Conservation (phyloP, 768 basidiomycete species). For the Leccinum truebloodii region DNA sequence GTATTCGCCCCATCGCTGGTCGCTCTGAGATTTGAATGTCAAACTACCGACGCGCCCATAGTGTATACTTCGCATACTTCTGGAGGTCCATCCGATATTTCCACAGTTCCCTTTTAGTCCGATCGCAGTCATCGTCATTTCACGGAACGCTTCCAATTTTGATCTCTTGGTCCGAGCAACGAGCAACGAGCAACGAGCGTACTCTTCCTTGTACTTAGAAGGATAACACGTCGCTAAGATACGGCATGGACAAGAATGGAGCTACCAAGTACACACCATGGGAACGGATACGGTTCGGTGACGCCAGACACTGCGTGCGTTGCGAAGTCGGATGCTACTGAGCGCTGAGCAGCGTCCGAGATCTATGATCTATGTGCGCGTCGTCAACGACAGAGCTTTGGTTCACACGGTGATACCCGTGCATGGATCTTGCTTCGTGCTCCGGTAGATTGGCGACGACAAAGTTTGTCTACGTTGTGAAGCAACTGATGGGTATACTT, state of each 20-base stretch:
- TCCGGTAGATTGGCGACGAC: slow-evolving; percentile 38
- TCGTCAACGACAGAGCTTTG: not conserved
- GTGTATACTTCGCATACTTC: slow-evolving; percentile 21
- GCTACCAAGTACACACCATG: no score
- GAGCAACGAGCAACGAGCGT: slow-evolving; percentile 23
- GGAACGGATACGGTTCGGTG: slow-evolving; percentile 35
- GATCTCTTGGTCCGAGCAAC: slow-evolving; percentile 25
- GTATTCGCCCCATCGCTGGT: not conserved
- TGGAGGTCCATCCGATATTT: slow-evolving; percentile 24
- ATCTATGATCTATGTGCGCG: slow-evolving; percentile 5
- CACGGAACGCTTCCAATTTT: slow-evolving; percentile 30
- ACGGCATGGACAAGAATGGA: not conserved
- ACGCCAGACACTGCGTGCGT: slow-evolving; percentile 26
- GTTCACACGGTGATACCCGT: slow-evolving; percentile 12
- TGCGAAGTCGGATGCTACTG: slow-evolving; percentile 26
- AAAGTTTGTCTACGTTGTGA: slow-evolving; percentile 38
- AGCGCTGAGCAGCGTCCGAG: slow-evolving; percentile 27
- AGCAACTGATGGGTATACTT: slow-evolving; percentile 28
- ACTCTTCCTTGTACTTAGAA: slow-evolving; percentile 43
- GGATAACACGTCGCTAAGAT: slow-evolving; percentile 39
- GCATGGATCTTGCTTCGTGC: slow-evolving; percentile 30
- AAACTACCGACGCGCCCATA: not conserved
- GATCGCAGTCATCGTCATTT: slow-evolving; percentile 29
- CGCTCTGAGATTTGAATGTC: not conserved
- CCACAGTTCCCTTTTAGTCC: slow-evolving; percentile 23